Evolutionary conservation across 2,329 filamentous ascomycete genomes (phyloP), one percentile per base, ranked within the genome.

Genomic region (Verticillium nubilum): DNA sequence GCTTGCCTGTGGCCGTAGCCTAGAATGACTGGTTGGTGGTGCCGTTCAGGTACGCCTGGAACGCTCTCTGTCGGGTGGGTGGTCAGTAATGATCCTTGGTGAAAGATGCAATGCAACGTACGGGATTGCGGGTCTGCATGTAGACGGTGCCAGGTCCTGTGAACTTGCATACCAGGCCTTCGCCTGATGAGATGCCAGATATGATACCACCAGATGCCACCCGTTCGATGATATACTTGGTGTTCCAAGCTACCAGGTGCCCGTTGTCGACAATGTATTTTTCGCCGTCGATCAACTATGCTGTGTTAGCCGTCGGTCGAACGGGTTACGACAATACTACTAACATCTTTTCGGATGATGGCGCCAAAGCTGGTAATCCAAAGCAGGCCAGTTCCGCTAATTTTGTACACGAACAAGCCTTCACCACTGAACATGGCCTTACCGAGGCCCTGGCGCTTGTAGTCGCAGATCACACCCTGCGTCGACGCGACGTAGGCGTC

Each of bases 371-470:
- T 96, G 9, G 91, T 90, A 54, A 97, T 81, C 91, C 94, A 99
- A 47, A 97, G 70, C 35, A 98, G 78, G 0, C 95, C 95, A 6
- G 80, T 83, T 0, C 94, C 94, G 15, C 80, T 85, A 10, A 98
- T 89, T 72, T 91, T 93, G 74, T 96, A 96, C 12, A 97, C 86
- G 73, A 92, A 98, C 28, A 97, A 71, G 0, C 95, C 95, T 73
- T 98, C 95, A 0, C 95, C 95, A 23, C 88, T 92, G 73, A 99
- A 98, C 74, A 98, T 90, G 23, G 91, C 92, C 73, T 98, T 98
- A 60, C 88, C 85, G 25, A 99, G 76, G 0, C 90, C 86, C 72
- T 98, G 95, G 35, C 86, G 84, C 77, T 97, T 93, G 70, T 92
- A 91, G 61, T 97, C 90, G 66, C 92, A 94, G n/a, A 86, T 72